Base-by-base conservation (phyloP, 768 basidiomycete species). In the Serendipita sp. region DNA sequence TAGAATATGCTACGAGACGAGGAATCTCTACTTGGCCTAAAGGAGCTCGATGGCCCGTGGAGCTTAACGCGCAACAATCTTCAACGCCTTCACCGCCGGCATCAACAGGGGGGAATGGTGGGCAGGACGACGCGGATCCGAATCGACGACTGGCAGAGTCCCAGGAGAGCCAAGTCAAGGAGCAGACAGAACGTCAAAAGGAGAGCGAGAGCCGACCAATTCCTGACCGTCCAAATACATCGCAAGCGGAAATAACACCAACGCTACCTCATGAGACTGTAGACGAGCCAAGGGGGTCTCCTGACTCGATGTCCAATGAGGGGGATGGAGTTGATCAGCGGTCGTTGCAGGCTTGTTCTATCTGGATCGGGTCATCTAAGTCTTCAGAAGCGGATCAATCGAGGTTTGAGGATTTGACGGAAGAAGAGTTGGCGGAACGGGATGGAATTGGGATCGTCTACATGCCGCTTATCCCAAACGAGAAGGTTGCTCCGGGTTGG, bases 361-460 rank as follows among this genome's bases (percentile, higher is more conserved):
- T 70, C 29, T 70, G 69, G 69, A 70, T 70, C 40, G 69, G 69
- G 31, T 66, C 69, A 2, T 67, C 69, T 31, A 66, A 65, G 18
- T 62, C 55, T 3, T 62, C 40, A 31, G 69, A 65, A 31, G 53
- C 60, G 16, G 68, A 64, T 15, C 34, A 58, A 44, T 68, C 68
- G 18, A 8, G 60, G 37, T 37, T 66, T 8, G 66, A 68, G n/a
- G 68, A 68, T 29, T 55, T 69, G 6, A 63, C 64, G 16, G 69
- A 70, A 63, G 65, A 70, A 55, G 64, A 66, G 3, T 62, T 70
- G 29, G 66, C 64, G 16, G 27, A 45, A 31, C 34, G 64, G 43
- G 70, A 70, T 63, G 70, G 69, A 15, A 70, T 70, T 60, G 70
- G 68, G 5, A 70, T 70, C 52, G 67, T 70, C 31, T 70, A 70